Evolutionary conservation across 2,329 filamentous ascomycete genomes (phyloP), one percentile per base, ranked within the genome.

Genomic region (Fusarium proliferatum): DNA sequence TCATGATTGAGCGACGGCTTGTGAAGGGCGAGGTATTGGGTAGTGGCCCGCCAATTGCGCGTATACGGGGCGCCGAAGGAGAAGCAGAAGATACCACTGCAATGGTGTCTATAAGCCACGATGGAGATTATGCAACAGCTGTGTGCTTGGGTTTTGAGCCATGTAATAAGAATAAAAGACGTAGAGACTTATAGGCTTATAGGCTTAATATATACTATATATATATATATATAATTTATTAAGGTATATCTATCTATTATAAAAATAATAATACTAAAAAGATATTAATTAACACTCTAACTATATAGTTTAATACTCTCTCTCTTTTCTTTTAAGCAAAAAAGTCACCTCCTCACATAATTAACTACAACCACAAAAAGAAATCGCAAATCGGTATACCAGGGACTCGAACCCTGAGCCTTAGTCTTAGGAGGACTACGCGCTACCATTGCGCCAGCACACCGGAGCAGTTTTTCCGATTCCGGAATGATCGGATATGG

Each of bases 81-180:
- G 76, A 64, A 21, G 77, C 65, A 23, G 79, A 74, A n/a, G 80
- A 85, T 67, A 88, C 90, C 73, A 85, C 90, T 56, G 94, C 91
- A 19, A 86, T 89, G 77, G 80, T 97, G 49, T 96, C 92, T 67
- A 97, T 98, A 76, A 96, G 93, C 77, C 95, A 98, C 80, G 95
- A 98, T 81, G 91, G 89, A 4, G 92, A 94, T 12, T 97, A 95
- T 82, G 94, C 94, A 15, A 91, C 88, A 26, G 93, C 92, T 11
- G 86, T 92, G 2, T 93, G 91, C 72, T 72, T 94, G 39, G 90
- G 88, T n/a, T 76, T 77, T 34, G 79, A 82, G 15, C 66, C 68
- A 34, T 34, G 52, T 30, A 30, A 45, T 21, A 13, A 38, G 15
- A 19, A n/a, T 8, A 39, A 23, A n/a, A 10, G n/a, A 19, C n/a